Base-by-base conservation (phyloP, 1,139 yeast species). In the Pneumocystis sp. region DNA sequence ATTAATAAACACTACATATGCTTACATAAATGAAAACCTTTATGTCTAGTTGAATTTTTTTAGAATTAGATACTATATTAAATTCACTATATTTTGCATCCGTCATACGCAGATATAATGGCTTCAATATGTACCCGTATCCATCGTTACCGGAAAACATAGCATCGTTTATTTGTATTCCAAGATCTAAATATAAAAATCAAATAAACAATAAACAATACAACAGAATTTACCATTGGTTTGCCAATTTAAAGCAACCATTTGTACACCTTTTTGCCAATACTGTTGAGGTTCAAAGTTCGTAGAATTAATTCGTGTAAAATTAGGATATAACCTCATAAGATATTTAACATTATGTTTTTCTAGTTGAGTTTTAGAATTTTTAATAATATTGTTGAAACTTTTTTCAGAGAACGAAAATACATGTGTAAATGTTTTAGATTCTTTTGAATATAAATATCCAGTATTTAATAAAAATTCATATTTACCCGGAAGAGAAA, bases 181-280 rank as follows among this genome's bases (percentile, higher is more conserved):
- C 97, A 31, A 84, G 69, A 72, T 93, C 98, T 29, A 64, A 64
- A 1, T 60, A 39, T 44, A 34, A 40, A 19, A 25, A 29, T 19
- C n/a, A 19, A 29, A 25, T 39, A 59, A 17, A 21, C 7, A 34
- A 19, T 56, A 45, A 62, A 62, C 19, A 62, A 42, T n/a, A 40
- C 5, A 31, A 17, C 3, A 6, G 17, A 42, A 1, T n/a, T 8
- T 42, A 42, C 45, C 68, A 73, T 84, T 86, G 0, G 96, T 87
- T 75, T 93, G 98, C 97, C 97, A 95, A 73, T 93, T 93, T 1
- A 96, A 85, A 0, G 98, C 97, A 2, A 89, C 97, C 90, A 95
- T 83, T 73, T 93, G 98, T 3, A 82, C 86, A 0, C 99, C 99
- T 64, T 82, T 79, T 63, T 80, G 79, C 98, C 99, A 93, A 72